Percentiles rank a stretch among this genome's conserved stretches.
Conservation (phyloP, 108 stramenopile genomes). For the Stephanodiscus minutulus region DNA sequence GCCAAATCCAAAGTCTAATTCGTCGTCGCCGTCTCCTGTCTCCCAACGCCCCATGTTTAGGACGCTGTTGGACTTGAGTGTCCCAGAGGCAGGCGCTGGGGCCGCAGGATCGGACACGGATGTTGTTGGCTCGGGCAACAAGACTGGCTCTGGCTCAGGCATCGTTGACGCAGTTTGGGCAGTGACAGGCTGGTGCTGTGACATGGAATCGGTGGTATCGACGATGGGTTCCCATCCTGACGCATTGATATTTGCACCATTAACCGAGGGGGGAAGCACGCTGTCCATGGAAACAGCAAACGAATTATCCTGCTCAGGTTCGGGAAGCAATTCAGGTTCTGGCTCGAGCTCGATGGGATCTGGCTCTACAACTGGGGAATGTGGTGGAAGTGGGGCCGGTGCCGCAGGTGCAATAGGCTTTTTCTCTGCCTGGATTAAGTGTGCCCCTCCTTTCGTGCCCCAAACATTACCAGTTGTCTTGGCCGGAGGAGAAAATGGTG, state of each 20-base stretch:
- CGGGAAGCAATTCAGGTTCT: constrained; percentile 25
- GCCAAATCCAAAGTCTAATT: constrained; percentile 88
- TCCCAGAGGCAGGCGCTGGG: constrained; percentile 18
- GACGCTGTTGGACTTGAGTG: constrained; percentile 60
- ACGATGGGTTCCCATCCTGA: constrained; percentile 56
- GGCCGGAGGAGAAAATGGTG: constrained; percentile 36
- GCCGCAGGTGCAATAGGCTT: constrained; percentile 55
- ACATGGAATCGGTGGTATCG: constrained; percentile 29
- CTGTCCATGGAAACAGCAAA: constrained; percentile 38
- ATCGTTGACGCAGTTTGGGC: constrained; percentile 16
- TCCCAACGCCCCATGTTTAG: constrained; percentile 92
- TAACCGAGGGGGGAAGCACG: constrained; percentile 50
- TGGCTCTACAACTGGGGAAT: constrained; percentile 15
- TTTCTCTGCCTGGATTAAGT: constrained; percentile 79
- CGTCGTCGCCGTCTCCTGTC: constrained; percentile 64
- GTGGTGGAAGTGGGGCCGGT: constrained; percentile 40
- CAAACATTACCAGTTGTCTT: constrained; percentile 76
- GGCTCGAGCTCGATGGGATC: constrained; percentile 11
- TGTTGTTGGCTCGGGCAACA: constrained; percentile 20
- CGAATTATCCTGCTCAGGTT: constrained; percentile 28
- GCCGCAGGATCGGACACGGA: constrained; percentile 17
- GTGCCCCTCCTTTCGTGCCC: constrained; percentile 87
- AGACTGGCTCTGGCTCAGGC: constrained; percentile 22
- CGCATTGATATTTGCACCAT: constrained; percentile 56
- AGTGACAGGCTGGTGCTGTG: constrained; percentile 22